Conservation (phyloP, 805 yeast species). For the Pichia thaimueangensis region DNA sequence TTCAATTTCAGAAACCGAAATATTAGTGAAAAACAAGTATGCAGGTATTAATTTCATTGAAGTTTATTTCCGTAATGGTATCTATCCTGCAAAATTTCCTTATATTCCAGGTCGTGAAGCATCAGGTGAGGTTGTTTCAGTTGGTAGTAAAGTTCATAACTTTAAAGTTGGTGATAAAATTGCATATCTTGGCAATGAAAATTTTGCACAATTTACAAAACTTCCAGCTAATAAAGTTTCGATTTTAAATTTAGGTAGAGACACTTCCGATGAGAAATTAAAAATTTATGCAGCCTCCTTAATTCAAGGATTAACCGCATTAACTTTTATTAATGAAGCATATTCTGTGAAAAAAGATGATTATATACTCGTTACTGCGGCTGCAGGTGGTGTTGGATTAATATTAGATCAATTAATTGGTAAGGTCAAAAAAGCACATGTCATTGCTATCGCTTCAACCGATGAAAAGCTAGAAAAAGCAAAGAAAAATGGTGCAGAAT, state of each 20-base stretch:
- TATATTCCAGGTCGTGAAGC: slow-evolving; percentile 66
- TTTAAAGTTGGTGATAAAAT: slow-evolving; percentile 67
- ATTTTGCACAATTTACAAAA: slow-evolving; percentile 74
- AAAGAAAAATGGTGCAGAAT: slow-evolving; percentile 71
- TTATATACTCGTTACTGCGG: slow-evolving; percentile 74
- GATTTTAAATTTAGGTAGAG: slow-evolving; percentile 44
- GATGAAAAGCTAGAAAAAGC: slow-evolving; percentile 65
- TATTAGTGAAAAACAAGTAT: slow-evolving; percentile 66
- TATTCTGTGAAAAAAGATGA: slow-evolving; percentile 66
- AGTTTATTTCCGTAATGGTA: slow-evolving; percentile 72
- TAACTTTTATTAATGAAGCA: slow-evolving; percentile 62
- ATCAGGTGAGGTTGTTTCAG: slow-evolving; percentile 59
- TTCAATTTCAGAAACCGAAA: slow-evolving; percentile 43
- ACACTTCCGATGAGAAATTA: slow-evolving; percentile 41
- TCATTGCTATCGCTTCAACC: slow-evolving; percentile 79
- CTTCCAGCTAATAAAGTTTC: slow-evolving; percentile 28
- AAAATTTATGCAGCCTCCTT: slow-evolving; percentile 54
- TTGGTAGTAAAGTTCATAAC: slow-evolving; percentile 50
- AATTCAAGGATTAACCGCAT: slow-evolving; percentile 74
- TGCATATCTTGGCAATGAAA: slow-evolving; percentile 43
- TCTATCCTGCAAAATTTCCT: slow-evolving; percentile 61
- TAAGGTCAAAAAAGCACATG: slow-evolving; percentile 58
- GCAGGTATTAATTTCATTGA: slow-evolving; percentile 84
- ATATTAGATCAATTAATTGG: slow-evolving; percentile 59
- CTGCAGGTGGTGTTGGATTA: slow-evolving; percentile 93